These are phyloP conservation scores for Mycosarcoma mackinlayi DNA, from an alignment of 1,284 basidiomycete genomes.

Conservation along the genomic window DNA sequence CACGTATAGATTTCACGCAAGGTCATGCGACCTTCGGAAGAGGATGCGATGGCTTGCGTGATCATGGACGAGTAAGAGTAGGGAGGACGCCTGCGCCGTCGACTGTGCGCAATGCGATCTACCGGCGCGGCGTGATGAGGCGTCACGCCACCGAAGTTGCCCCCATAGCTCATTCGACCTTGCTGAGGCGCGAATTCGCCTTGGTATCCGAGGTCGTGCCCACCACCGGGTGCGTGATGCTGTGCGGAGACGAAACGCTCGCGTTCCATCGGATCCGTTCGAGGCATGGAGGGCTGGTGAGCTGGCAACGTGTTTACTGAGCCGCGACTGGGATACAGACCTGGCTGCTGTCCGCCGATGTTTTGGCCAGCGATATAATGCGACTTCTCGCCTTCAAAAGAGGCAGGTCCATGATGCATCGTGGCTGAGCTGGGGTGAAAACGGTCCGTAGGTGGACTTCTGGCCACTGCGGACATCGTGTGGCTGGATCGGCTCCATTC, in stretches of 20 bases:
- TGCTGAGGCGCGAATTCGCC: conserved; percentile 28
- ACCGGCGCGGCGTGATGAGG: conserved; percentile 24
- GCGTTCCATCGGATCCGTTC: conserved; percentile 26
- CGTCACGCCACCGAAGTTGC: conserved; percentile 13
- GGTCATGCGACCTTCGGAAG: conserved; percentile 57
- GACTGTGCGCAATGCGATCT: conserved; percentile 54
- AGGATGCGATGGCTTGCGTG: conserved; percentile 61
- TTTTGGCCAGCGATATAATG: conserved; percentile 11
- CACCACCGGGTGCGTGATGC: conserved; percentile 14
- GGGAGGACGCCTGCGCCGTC: conserved; percentile 53
- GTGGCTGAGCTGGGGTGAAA: conserved; percentile 10
- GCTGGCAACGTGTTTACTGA: not conserved
- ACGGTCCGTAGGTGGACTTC: conserved; percentile 15
- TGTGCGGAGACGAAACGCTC: conserved; percentile 30
- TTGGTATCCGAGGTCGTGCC: conserved; percentile 27
- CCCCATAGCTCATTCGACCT: conserved; percentile 12
- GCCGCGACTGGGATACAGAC: conserved; percentile 7
- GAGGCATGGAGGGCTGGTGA: conserved; percentile 13
- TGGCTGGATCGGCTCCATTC: conserved; percentile 24
- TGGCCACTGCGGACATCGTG: conserved; percentile 7
- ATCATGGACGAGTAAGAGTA: conserved; percentile 63
- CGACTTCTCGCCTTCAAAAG: conserved; percentile 17
- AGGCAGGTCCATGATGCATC: conserved; percentile 15
- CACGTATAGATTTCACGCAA: conserved; percentile 63
- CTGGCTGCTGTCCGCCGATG: conserved; percentile 1